phyloP scores from a whole-genome alignment of 129 eudicot species.

The Chrysanthemum lavandulifolium region DNA sequence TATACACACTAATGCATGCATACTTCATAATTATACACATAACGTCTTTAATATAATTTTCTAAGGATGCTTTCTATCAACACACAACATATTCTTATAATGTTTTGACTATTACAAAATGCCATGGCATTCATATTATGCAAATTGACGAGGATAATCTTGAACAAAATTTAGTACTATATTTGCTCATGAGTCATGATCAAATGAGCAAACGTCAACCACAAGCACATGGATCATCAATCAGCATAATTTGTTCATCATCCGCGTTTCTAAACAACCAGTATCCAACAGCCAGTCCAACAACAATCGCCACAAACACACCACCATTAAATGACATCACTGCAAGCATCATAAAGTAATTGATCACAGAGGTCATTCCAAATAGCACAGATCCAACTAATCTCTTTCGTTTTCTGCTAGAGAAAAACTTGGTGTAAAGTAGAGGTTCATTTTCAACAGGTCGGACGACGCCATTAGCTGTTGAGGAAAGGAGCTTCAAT shows the following conservation, averaged over 20 bases:
- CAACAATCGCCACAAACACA: constrained; percentile 57
- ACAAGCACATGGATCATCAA: constrained; percentile 78
- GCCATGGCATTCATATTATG: no score
- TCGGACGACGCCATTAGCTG: neutral
- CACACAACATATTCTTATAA: no score
- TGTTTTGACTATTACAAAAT: no score
- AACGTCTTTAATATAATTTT: no score
- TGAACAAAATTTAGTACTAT: no score
- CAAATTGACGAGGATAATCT: no score
- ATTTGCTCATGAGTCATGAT: no score
- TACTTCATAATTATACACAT: no score
- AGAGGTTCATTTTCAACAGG: constrained; percentile 24
- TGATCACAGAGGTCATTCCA: constrained; percentile 63
- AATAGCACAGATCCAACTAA: constrained; percentile 51
- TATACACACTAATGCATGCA: no score
- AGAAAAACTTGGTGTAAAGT: constrained; percentile 28
- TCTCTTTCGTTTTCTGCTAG: constrained; percentile 23
- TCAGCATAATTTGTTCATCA: constrained; percentile 45
- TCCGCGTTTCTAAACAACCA: constrained; percentile 57
- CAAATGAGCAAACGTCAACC: constrained; percentile 37
- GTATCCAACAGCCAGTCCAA: constrained; percentile 64
- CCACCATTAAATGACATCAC: constrained; percentile 89
- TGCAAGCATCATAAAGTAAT: constrained; percentile 75
- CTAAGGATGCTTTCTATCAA: no score
- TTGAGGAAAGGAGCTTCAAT: constrained; percentile 34